Percentiles rank a stretch among this genome's conserved stretches.
phyloP scores from a whole-genome alignment of 2,329 filamentous ascomycete genomes.

The Fragosphaeria purpurea region DNA sequence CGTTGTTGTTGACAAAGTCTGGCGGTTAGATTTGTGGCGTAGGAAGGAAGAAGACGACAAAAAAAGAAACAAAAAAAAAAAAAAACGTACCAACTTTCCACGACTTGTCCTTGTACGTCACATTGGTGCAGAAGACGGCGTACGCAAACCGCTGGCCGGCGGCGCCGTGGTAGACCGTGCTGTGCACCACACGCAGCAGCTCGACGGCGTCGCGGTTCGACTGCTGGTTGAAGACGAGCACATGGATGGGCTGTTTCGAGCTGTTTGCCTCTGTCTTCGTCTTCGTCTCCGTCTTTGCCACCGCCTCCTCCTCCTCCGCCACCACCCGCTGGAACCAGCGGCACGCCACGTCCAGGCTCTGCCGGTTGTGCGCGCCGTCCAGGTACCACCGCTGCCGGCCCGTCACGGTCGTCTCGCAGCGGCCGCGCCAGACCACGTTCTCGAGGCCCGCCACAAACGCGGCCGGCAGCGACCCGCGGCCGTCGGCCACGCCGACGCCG shows the following conservation, averaged over 20 bases:
- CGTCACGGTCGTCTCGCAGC: constrained; percentile 56
- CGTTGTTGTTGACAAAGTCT: constrained; percentile 48
- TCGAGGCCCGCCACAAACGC: constrained; percentile 57
- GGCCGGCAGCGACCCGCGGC: constrained; percentile 29
- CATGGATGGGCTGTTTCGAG: constrained; percentile 11
- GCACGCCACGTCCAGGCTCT: constrained; percentile 68
- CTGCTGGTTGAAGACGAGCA: constrained; percentile 89
- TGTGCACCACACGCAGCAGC: constrained; percentile 44
- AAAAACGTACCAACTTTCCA: constrained; percentile 32
- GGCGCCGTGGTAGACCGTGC: constrained; percentile 24
- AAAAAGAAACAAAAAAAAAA: background rate
- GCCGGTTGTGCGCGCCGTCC: constrained; percentile 76
- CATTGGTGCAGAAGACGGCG: constrained; percentile 40
- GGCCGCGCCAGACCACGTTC: constrained; percentile 58
- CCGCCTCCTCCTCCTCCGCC: background rate
- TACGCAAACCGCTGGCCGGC: constrained; percentile 48
- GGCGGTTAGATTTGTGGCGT: constrained; percentile 7
- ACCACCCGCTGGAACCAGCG: constrained; percentile 58
- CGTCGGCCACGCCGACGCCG: constrained; percentile 34
- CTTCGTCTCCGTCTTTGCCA: no score
- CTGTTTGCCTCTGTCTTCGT: no score
- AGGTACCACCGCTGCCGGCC: constrained; percentile 61
- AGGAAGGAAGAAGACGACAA: background rate
- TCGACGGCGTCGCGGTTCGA: constrained; percentile 64
- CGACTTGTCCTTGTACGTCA: constrained; percentile 37